A percentile compares a stretch with the other conserved stretches of the same genome.
phyloP scores from a whole-genome alignment of 805 yeast genomes.

The Suhomyces pyralidae region DNA sequence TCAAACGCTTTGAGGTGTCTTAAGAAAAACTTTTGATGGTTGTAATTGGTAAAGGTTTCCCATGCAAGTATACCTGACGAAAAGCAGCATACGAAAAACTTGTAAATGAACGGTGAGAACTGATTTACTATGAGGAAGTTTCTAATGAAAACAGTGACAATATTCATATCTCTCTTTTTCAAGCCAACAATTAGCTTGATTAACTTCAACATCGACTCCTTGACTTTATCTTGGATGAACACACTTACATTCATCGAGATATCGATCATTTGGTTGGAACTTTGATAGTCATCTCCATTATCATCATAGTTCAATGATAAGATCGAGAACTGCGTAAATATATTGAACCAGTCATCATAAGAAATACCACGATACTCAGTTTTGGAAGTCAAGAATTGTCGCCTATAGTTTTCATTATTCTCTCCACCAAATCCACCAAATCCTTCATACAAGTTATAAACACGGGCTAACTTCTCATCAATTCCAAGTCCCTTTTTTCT shows the following conservation, averaged over 20 bases:
- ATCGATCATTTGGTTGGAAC: conserved; percentile 52
- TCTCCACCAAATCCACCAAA: conserved; percentile 18
- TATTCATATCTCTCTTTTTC: conserved; percentile 46
- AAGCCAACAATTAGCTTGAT: conserved; percentile 63
- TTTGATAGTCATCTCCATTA: conserved; percentile 46
- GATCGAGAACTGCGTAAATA: conserved; percentile 77
- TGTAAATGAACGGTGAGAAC: conserved; percentile 66
- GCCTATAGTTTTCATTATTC: conserved; percentile 17
- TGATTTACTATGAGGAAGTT: conserved; percentile 64
- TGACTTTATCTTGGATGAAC: conserved; percentile 61
- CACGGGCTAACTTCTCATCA: conserved; percentile 69
- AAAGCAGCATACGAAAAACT: conserved; percentile 64
- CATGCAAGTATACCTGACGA: conserved; percentile 58
- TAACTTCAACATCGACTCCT: conserved; percentile 58
- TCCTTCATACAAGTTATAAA: conserved; percentile 63
- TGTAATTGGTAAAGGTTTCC: conserved; percentile 66
- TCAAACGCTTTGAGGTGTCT: conserved; percentile 91
- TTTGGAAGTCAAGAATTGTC: conserved; percentile 45
- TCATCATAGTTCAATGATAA: conserved; percentile 61
- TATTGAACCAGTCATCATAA: conserved; percentile 79
- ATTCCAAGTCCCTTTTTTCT: conserved; percentile 60
- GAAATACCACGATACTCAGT: conserved; percentile 69
- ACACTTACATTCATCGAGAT: conserved; percentile 77
- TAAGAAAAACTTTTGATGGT: conserved; percentile 85
- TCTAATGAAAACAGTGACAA: conserved; percentile 59